Evolutionary conservation across 2,329 filamentous ascomycete species (phyloP).

Genomic region (Colletotrichum tanaceti): DNA sequence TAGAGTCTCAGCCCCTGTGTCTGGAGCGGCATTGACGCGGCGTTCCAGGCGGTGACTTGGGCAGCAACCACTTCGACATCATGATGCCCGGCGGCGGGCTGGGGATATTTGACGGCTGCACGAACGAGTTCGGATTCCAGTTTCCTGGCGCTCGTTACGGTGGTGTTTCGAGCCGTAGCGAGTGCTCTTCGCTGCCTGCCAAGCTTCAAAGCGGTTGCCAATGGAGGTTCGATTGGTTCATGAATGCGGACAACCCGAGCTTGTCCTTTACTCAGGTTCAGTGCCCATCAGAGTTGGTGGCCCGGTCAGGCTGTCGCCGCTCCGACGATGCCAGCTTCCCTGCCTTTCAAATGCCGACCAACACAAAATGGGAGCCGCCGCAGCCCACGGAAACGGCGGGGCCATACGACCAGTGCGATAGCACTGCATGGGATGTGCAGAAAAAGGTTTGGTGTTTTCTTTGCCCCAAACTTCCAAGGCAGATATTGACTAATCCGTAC

Average conservation of each 20-base stretch:
- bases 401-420: slow-evolving; percentile 37
- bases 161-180: slow-evolving; percentile 61
- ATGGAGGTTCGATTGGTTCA: slow-evolving; percentile 74
- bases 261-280: slow-evolving; percentile 66
- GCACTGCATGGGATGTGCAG: slow-evolving; percentile 34
- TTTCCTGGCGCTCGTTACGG: slow-evolving; percentile 65
- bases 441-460: slow-evolving; percentile 16
- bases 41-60: slow-evolving; percentile 60
- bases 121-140: slow-evolving; percentile 55
- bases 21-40: not conserved
- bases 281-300: slow-evolving; percentile 62
- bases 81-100: slow-evolving; percentile 66
- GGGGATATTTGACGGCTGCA: slow-evolving; percentile 66
- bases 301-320: slow-evolving; percentile 51
- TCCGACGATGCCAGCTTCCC: slow-evolving; percentile 42
- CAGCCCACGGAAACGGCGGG: slow-evolving; percentile 34
- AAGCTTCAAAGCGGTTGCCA: slow-evolving; percentile 67
- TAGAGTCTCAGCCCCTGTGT: not conserved
- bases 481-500: not conserved
- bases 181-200: slow-evolving; percentile 64
- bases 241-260: slow-evolving; percentile 66
- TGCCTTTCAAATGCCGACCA: slow-evolving; percentile 30
- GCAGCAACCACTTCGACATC: slow-evolving; percentile 69
- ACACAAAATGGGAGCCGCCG: slow-evolving; percentile 29
- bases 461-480: not conserved